These are phyloP conservation scores for Nothomitra cinnamomea DNA, from an alignment of 2,329 filamentous ascomycete species.

Conservation along the genomic window DNA sequence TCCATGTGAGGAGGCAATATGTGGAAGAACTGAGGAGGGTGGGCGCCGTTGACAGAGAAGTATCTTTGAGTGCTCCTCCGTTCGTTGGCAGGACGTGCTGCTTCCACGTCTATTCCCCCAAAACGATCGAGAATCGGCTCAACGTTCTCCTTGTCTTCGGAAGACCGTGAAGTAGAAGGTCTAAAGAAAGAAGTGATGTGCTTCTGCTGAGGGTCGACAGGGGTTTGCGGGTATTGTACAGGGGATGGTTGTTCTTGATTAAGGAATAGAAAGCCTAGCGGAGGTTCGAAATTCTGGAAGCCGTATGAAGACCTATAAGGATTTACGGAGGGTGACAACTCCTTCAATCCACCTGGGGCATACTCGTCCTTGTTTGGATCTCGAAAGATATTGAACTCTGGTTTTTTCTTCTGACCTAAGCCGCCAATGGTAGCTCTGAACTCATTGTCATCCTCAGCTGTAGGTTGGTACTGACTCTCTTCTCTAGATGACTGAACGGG, in stretches of 20 bases:
- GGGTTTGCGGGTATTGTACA: background rate
- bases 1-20: background rate
- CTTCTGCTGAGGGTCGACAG: background rate
- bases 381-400: conserved; percentile 22
- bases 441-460: conserved; percentile 18
- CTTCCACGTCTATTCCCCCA: background rate
- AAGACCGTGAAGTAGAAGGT: conserved; percentile 2
- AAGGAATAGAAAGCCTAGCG: conserved; percentile 1
- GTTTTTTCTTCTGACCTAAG: conserved; percentile 17
- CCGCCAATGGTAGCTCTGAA: conserved; percentile 18
- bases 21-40: conserved; percentile 2
- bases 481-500: background rate
- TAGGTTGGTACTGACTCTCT: conserved; percentile 12
- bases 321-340: background rate
- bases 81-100: background rate
- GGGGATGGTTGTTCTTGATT: background rate
- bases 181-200: background rate
- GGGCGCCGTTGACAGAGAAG: background rate
- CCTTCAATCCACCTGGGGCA: background rate
- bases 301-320: background rate
- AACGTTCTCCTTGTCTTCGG: conserved; percentile 4
- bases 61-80: background rate
- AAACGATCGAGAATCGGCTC: conserved; percentile 2
- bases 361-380: conserved; percentile 13
- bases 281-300: background rate